Conservation (phyloP, 2,329 filamentous ascomycete species). For the Aspergillus spinulosporus region DNA sequence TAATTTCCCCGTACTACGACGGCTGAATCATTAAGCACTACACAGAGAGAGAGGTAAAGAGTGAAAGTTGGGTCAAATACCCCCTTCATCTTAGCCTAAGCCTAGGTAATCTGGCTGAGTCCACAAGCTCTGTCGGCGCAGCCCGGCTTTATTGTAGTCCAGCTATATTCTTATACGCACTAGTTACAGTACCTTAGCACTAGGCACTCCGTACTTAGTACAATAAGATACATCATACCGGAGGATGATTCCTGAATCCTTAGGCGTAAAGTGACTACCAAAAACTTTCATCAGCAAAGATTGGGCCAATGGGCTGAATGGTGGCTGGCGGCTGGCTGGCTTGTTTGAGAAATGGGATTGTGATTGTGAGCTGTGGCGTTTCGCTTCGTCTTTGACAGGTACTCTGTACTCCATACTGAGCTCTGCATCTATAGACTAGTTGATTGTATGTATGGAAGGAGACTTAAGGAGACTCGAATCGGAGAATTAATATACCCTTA, state of each 20-base stretch:
- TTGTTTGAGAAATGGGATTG: neutral
- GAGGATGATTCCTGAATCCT: neutral
- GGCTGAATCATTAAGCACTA: no score
- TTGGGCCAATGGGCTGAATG: neutral
- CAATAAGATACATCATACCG: neutral
- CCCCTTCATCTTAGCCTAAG: no score
- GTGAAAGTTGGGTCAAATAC: no score
- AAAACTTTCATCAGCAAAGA: neutral
- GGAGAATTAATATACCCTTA: neutral
- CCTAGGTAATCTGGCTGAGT: no score
- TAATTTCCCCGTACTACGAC: no score
- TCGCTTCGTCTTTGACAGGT: neutral
- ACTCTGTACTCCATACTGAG: neutral
- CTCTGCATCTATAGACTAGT: neutral
- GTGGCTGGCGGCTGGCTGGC: conserved; percentile 7
- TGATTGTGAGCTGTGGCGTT: conserved; percentile 4
- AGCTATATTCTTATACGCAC: no score
- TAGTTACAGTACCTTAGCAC: neutral
- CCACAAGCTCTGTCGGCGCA: no score
- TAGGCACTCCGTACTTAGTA: neutral
- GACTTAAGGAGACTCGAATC: neutral
- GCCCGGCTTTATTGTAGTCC: no score
- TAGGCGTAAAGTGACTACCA: neutral
- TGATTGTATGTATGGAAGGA: neutral
- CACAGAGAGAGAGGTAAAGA: no score